These are phyloP conservation scores for Neurospora tetraspora DNA, from an alignment of 495 filamentous ascomycete genomes.

Conservation along the genomic window DNA sequence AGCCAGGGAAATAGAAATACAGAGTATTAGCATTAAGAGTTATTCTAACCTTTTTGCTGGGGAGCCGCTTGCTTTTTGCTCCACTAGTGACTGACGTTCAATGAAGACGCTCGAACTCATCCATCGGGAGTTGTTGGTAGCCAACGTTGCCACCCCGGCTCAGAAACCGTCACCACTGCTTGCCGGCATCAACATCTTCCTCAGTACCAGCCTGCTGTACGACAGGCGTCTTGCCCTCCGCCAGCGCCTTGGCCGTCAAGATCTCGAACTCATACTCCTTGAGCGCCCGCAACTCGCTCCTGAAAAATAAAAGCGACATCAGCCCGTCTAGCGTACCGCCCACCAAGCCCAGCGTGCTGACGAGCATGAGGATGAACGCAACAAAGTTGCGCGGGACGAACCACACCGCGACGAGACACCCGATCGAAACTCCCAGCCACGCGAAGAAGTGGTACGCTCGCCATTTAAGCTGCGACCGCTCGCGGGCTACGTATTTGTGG, in stretches of 20 bases:
- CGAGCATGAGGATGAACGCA: slow-evolving; percentile 67
- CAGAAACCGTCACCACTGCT: slow-evolving; percentile 6
- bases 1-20: background rate
- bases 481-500: slow-evolving; percentile 53
- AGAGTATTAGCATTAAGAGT: slow-evolving; percentile 9
- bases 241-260: slow-evolving; percentile 46
- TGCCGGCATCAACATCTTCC: slow-evolving; percentile 8
- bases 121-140: background rate
- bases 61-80: background rate
- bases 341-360: slow-evolving; percentile 65
- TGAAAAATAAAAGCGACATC: slow-evolving; percentile 78
- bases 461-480: slow-evolving; percentile 56
- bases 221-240: slow-evolving; percentile 7
- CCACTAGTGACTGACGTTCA: background rate
- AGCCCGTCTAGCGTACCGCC: slow-evolving; percentile 74
- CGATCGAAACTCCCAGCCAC: slow-evolving; percentile 55
- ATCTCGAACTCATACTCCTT: slow-evolving; percentile 96
- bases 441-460: slow-evolving; percentile 62
- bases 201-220: slow-evolving; percentile 13
- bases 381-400: slow-evolving; percentile 68
- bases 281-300: slow-evolving; percentile 70
- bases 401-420: slow-evolving; percentile 73
- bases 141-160: background rate
- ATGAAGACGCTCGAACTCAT: background rate
- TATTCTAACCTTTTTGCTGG: background rate